Conservation (phyloP, 2,329 filamentous ascomycete species). For the Hortaea werneckii region DNA sequence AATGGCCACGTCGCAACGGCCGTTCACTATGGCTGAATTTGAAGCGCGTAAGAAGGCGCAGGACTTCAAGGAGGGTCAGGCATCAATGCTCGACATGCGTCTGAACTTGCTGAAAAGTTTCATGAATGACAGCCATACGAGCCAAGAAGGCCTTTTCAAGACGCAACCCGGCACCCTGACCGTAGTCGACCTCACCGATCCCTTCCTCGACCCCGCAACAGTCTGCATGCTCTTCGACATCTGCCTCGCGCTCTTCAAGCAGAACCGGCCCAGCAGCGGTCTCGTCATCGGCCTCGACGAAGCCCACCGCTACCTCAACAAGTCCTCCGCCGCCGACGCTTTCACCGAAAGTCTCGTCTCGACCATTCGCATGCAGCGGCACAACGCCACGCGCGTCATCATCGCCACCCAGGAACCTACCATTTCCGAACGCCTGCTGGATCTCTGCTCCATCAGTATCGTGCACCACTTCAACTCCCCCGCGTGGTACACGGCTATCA, state of each 20-base stretch:
- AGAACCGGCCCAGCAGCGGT: conserved; percentile 32
- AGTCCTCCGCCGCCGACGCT: conserved; percentile 42
- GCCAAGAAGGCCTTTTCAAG: conserved; percentile 13
- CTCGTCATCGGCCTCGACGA: conserved; percentile 63
- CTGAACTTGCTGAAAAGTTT: conserved; percentile 56
- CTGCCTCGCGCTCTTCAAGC: conserved; percentile 51
- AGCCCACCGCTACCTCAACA: conserved; percentile 65
- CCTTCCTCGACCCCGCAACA: conserved; percentile 55
- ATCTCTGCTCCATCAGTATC: conserved; percentile 61
- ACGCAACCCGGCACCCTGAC: conserved; percentile 43
- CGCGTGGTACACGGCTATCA: conserved; percentile 46
- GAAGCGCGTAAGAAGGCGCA: conserved; percentile 27
- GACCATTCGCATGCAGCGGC: conserved; percentile 60
- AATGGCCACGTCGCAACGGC: conserved; percentile 35
- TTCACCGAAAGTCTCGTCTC: conserved; percentile 54
- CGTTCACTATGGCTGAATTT: conserved; percentile 45
- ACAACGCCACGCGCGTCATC: conserved; percentile 55
- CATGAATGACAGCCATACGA: background rate
- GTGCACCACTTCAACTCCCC: conserved; percentile 63
- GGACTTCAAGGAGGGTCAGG: conserved; percentile 41
- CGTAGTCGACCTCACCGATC: conserved; percentile 64
- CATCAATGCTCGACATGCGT: conserved; percentile 47
- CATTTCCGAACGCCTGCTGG: conserved; percentile 56
- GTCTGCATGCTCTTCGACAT: conserved; percentile 67
- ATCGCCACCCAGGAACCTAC: conserved; percentile 73